Base-by-base conservation (phyloP, 306 rosid species). In the Glycine soja region DNA sequence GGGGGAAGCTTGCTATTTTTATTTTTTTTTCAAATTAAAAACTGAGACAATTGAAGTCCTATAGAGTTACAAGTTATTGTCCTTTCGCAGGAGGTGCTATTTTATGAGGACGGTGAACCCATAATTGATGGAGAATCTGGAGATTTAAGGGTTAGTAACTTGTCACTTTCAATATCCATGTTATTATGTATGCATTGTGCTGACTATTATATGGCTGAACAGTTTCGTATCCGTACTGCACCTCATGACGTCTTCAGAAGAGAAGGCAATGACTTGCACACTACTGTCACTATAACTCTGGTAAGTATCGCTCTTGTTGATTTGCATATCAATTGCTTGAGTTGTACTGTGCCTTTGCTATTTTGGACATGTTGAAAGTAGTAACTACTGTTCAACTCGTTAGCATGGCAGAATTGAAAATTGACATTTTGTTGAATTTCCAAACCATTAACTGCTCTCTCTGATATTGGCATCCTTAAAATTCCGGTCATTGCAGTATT, bases 21-120 rank as follows among this genome's bases (percentile, higher is more conserved):
- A 16, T 62, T 24, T 24, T 2, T 24, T 36, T 64, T 64, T 36
- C 11, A 64, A 12, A 36, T 68, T 38, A 4, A 50, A 24, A 50
- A 64, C 30, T 42, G 34, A 46, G 32, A 67, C 19, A 74, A 57
- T 40, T 40, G 36, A 65, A 80, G 58, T 42, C 19, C 30, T 24
- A 9, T 47, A 48, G 77, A 59, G 32, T 46, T 50, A 65, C 69
- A 85, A 56, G 76, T 70, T 75, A 8, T 68, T 74, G 12, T 65
- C 70, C 63, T 84, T 78, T 62, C 30, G 7, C 88, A 93, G 99
- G 99, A 95, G 90, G 94, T 95, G 77, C 88, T 91, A 63, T 95
- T 95, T 86, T 95, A 93, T 82, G 99, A 95, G 88, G 99, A 95
- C 74, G 99, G 99, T 10, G 99, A 95, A 81, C 97, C 99, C 76